Evolutionary conservation across 495 filamentous ascomycete genomes (phyloP), one percentile per base, ranked within the genome.

Genomic region (Aspergillus indologenus): DNA sequence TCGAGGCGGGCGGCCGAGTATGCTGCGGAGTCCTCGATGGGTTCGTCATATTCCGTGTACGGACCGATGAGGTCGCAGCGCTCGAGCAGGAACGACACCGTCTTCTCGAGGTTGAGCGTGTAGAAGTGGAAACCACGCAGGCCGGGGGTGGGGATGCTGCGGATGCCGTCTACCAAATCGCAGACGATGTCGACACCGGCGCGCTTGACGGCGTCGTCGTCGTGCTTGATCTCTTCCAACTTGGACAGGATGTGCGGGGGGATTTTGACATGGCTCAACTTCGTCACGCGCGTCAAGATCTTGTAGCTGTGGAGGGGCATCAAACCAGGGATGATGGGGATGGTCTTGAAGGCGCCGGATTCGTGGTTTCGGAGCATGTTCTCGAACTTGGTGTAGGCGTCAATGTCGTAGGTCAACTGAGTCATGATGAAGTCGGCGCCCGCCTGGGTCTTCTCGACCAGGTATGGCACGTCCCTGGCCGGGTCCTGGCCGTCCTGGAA

Each of bases 381-480:
- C 76, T 96, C 93, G 69, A 91, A 98, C 40, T 76, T 77, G 47
- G 83, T 78, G 71, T 92, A 98, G 17, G 89, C 90, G 7, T 88
- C 79, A 15, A 90, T 81, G 65, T 98, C 91, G 71, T 93, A 98
- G 75, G 97, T 98, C 22, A 98, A 79, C 68, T 98, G 94, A n/a
- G 95, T 98, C 90, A 98, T 96, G 69, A 98, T 88, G 71, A 98
- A 98, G 71, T 98, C 95, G 20, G 93, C 95, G 0, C 94, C 94
- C 4, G 94, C 94, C 65, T 86, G 78, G 0, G 87, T 87, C 80
- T 98, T 98, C 58, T 96, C 92, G 26, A 96, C 82, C 49, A 98
- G 78, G 67, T 91, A 96, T 7, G 94, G 90, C 42, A 98, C 71
- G 74, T 98, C 94, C 45, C 86, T 85, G 60, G 82, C 79, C 0